These are phyloP conservation scores for Monilinia fructicola DNA, from an alignment of 2,329 filamentous ascomycete genomes.

Conservation along the genomic window DNA sequence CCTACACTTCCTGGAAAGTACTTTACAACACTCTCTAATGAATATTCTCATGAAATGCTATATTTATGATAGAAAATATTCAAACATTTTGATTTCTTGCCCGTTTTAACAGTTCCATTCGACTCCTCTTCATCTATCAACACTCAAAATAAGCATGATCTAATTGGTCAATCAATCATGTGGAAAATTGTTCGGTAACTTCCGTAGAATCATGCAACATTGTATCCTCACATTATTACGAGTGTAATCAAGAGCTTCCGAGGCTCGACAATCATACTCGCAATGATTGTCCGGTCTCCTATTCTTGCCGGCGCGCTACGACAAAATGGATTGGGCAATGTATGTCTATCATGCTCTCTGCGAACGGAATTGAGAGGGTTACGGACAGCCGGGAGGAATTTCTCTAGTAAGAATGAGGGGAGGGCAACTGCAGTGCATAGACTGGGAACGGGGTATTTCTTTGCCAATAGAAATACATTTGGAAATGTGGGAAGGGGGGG, in stretches of 20 bases:
- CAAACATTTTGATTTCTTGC: neutral
- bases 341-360: constrained; percentile 21
- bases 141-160: constrained; percentile 7
- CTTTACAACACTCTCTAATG: neutral
- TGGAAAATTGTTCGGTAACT: constrained; percentile 17
- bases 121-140: neutral
- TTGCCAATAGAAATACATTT: constrained; percentile 34
- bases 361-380: constrained; percentile 17
- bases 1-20: neutral
- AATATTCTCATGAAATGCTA: neutral
- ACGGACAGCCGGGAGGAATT: constrained; percentile 29
- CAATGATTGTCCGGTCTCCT: constrained; percentile 25
- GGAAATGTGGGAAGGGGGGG: constrained; percentile 31
- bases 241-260: constrained; percentile 12
- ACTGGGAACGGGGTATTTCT: constrained; percentile 37
- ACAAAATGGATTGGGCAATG: constrained; percentile 15
- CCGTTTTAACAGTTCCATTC: too few species aligned
- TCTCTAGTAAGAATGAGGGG: constrained; percentile 32
- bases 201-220: constrained; percentile 16
- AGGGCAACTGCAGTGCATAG: constrained; percentile 28
- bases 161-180: constrained; percentile 17
- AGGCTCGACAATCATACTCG: constrained; percentile 17
- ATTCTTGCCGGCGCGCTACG: constrained; percentile 5
- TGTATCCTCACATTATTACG: constrained; percentile 5
- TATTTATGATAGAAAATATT: neutral